Evolutionary conservation across 129 eudicot species (phyloP).

Genomic region (Flaveria linearis): DNA sequence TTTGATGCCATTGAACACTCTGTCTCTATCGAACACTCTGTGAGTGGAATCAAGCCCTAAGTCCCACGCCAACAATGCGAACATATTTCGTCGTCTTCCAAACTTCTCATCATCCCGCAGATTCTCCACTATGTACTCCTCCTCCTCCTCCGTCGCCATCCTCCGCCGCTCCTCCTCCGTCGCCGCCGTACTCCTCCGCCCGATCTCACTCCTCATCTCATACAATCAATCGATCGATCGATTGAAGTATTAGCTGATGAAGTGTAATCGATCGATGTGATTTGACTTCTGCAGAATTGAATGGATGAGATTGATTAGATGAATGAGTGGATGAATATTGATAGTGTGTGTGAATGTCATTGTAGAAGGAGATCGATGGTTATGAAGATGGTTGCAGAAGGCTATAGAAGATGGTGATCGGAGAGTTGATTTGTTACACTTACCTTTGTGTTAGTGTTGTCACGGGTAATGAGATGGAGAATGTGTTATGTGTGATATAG

Average conservation of each 20-base stretch:
- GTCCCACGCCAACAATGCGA: constrained; percentile 51
- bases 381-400: not conserved
- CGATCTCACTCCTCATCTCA: constrained; percentile 25
- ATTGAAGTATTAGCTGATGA: not conserved
- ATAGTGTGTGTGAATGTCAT: not conserved
- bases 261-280: not conserved
- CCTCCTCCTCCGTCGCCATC: constrained; percentile 11
- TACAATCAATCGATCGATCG: not conserved
- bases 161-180: constrained; percentile 9
- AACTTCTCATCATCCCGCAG: constrained; percentile 22
- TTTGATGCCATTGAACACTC: constrained; percentile 53
- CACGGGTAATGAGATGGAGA: constrained; percentile 3
- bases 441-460: not conserved
- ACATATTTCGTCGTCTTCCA: constrained; percentile 35
- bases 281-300: not conserved
- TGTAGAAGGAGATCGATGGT: not conserved
- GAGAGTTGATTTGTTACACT: not conserved
- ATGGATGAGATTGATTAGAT: not conserved
- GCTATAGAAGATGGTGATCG: constrained; percentile 9
- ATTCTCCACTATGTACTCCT: constrained; percentile 34
- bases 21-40: constrained; percentile 39
- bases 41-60: constrained; percentile 35
- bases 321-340: not conserved
- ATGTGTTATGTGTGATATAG: not conserved
- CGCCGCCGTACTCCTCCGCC: not conserved